Evolutionary conservation across 441 rosid genomes (phyloP).

Genomic region (Erysimum pusillum): DNA sequence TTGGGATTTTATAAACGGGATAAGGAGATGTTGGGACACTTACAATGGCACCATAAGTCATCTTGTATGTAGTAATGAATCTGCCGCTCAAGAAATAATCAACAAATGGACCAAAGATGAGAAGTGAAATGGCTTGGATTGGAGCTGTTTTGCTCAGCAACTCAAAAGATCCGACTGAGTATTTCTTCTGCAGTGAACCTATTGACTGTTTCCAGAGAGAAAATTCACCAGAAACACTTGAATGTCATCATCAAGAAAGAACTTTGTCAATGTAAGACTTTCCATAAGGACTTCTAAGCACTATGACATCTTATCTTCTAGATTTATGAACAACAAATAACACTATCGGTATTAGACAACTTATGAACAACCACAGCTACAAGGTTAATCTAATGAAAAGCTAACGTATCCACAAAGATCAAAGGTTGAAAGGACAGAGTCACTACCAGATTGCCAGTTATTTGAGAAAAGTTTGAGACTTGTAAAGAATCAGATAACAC

Average conservation of each 20-base stretch:
- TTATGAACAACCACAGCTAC: conserved; percentile 6
- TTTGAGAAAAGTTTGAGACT: not conserved
- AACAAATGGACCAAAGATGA: conserved; percentile 81
- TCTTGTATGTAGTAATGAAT: conserved; percentile 68
- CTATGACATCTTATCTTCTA: not conserved
- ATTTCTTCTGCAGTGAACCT: conserved; percentile 92
- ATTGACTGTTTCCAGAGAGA: conserved; percentile 66
- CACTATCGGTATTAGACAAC: not conserved
- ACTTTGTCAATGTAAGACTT: not conserved
- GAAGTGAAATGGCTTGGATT: conserved; percentile 94
- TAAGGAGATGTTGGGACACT: no score
- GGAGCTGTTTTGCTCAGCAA: conserved; percentile 95
- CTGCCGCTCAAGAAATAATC: conserved; percentile 79
- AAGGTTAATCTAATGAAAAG: not conserved
- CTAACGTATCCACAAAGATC: not conserved
- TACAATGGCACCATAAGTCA: conserved; percentile 81
- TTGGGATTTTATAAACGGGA: no score
- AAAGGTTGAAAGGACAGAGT: not conserved
- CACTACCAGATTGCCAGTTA: not conserved
- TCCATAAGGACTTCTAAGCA: not conserved
- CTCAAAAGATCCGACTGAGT: conserved; percentile 92
- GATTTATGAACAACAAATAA: not conserved
- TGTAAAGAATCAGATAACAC: conserved; percentile 1
- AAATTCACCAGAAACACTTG: not conserved
- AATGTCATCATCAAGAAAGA: conserved; percentile 29